Evolutionary conservation across 2,329 filamentous ascomycete species (phyloP).

Genomic region (Botryotinia narcissicola): DNA sequence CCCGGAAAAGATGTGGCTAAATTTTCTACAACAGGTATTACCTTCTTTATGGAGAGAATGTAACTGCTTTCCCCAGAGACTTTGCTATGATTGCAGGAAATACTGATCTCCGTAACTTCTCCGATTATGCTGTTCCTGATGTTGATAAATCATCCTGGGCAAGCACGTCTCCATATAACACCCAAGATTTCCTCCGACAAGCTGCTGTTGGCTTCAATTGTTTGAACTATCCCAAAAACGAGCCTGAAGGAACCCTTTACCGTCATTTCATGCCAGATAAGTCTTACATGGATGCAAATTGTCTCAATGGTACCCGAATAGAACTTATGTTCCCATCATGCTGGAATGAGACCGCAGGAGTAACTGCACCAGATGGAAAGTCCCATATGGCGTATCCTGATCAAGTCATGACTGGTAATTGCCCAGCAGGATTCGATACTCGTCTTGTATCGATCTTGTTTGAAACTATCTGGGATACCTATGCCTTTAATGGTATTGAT

Average conservation of each 20-base stretch:
- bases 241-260: constrained; percentile 59
- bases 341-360: constrained; percentile 69
- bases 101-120: constrained; percentile 65
- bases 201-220: constrained; percentile 95
- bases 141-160: constrained; percentile 68
- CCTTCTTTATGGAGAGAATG: constrained; percentile 61
- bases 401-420: constrained; percentile 72
- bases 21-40: constrained; percentile 65
- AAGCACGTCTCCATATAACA: constrained; percentile 47
- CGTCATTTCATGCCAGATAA: constrained; percentile 83
- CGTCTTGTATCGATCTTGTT: constrained; percentile 76
- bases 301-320: constrained; percentile 74
- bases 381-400: constrained; percentile 76
- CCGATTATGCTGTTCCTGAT: constrained; percentile 59
- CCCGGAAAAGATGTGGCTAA: background rate
- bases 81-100: constrained; percentile 84
- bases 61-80: constrained; percentile 70
- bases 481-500: constrained; percentile 57
- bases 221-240: constrained; percentile 67
- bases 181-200: constrained; percentile 67
- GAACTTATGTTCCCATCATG: constrained; percentile 89
- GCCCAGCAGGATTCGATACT: constrained; percentile 65
- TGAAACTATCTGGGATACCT: constrained; percentile 81
- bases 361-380: constrained; percentile 52
- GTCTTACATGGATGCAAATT: constrained; percentile 74